Base-by-base conservation (phyloP, 73 alveolate genomes). In the Paramecium sexaurelia region DNA sequence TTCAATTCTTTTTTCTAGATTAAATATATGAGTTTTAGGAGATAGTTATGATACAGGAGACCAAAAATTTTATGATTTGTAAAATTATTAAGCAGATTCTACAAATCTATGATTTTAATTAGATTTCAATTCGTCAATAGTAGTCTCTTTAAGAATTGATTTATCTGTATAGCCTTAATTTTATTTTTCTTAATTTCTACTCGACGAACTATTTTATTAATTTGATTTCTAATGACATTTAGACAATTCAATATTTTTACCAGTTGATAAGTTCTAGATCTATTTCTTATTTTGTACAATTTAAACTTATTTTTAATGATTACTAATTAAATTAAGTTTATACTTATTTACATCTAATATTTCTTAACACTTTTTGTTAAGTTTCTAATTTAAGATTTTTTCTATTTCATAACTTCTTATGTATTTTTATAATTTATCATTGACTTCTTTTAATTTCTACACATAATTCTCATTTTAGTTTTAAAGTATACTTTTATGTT, bases 51-150 rank as follows among this genome's bases (percentile, higher is more conserved):
- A 22, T 2, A 5, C 26, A 32, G 86, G 86, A 35, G 86, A 71
- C 86, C 86, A 71, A n/a, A 71, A 35, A 33, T 19, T 71, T 29
- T 29, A 71, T 29, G 61, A 71, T 71, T 37, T 61, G 26, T 61
- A 61, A 61, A 61, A 71, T n/a, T 32, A 5, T 71, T 71, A 11
- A n/a, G 86, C 86, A 5, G 56, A 27, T 10, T 29, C 55, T 32
- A 36, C 37, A 22, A 27, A 36, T 13, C 37, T 33, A 6, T 8
- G 13, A 27, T 32, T 37, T 6, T 35, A 57, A 19, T 33, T 27
- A 1, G 86, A 71, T 71, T 36, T 35, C n/a, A 71, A 10, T 11
- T 71, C 56, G 9, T 27, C 17, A 11, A n/a, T 13, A 9, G 86
- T 33, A 37, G 86, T 11, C 32, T 71, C 86, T 19, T 71, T 71